These are phyloP conservation scores for Salix brachista DNA, from an alignment of 345 rosid species.

Conservation along the genomic window DNA sequence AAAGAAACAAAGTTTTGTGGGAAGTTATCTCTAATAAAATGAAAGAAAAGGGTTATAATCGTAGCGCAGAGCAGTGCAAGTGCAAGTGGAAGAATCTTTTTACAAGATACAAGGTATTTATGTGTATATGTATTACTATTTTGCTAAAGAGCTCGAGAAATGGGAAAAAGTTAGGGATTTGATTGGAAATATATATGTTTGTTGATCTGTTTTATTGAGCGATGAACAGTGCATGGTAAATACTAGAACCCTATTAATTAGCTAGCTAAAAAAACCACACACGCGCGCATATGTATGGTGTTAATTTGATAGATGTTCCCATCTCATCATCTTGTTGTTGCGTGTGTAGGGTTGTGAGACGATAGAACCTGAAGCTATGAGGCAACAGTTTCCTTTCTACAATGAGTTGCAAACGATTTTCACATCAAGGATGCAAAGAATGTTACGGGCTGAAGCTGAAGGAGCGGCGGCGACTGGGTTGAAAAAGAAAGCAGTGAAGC, in stretches of 20 bases:
- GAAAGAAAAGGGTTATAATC: conserved; percentile 76
- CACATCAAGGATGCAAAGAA: conserved; percentile 58
- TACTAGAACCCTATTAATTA: conserved; percentile 21
- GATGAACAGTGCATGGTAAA: not conserved
- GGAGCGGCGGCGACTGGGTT: conserved; percentile 50
- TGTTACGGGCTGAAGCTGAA: conserved; percentile 72
- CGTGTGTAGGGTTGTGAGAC: conserved; percentile 71
- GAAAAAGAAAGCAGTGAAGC: conserved; percentile 45
- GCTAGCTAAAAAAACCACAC: not conserved
- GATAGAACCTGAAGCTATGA: conserved; percentile 59
- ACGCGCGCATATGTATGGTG: not conserved
- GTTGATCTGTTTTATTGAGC: not conserved
- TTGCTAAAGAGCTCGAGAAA: not conserved
- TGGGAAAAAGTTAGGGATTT: not conserved
- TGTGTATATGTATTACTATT: not conserved
- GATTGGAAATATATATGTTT: not conserved
- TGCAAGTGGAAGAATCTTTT: conserved; percentile 99
- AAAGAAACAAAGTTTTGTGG: conserved; percentile 90
- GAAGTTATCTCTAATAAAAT: conserved; percentile 67
- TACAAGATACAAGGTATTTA: conserved; percentile 82
- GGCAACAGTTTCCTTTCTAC: conserved; percentile 85
- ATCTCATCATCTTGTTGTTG: not conserved
- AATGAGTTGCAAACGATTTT: conserved; percentile 71
- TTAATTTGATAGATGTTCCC: not conserved
- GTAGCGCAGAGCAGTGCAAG: conserved; percentile 98